phyloP scores from a whole-genome alignment of 2,329 filamentous ascomycete genomes.

The Neofusicoccum cordaticola region DNA sequence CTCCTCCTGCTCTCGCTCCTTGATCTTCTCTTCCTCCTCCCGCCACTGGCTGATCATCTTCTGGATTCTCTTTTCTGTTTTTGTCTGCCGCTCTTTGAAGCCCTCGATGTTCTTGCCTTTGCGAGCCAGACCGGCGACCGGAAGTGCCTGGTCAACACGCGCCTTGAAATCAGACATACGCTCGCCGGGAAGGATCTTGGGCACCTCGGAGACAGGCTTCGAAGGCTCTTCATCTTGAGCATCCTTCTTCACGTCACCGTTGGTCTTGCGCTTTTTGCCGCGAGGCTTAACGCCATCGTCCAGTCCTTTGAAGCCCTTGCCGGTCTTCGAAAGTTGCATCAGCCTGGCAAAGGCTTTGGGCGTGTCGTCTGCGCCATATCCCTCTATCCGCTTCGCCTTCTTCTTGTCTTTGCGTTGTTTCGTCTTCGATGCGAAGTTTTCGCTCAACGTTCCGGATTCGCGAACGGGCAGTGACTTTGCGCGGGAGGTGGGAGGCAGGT shows the following conservation, averaged over 20 bases:
- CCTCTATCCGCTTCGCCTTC: constrained; percentile 40
- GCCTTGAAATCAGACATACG: constrained; percentile 75
- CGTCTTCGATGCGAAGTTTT: constrained; percentile 29
- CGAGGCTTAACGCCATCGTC: constrained; percentile 62
- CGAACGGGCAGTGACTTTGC: constrained; percentile 57
- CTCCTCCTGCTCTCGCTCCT: constrained; percentile 77
- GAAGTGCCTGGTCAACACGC: constrained; percentile 81
- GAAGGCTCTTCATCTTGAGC: constrained; percentile 24
- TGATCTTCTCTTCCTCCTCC: constrained; percentile 52
- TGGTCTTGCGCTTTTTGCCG: constrained; percentile 49
- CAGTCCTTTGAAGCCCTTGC: constrained; percentile 60
- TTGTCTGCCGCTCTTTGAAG: constrained; percentile 65
- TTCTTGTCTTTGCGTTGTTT: constrained; percentile 38
- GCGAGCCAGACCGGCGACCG: constrained; percentile 63
- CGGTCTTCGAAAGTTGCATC: constrained; percentile 69
- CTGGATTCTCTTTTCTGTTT: constrained; percentile 77
- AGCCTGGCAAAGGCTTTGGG: constrained; percentile 83
- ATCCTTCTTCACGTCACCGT: constrained; percentile 20
- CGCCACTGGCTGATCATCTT: constrained; percentile 59
- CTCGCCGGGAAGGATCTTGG: constrained; percentile 80
- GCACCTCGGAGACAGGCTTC: constrained; percentile 35
- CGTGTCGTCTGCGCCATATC: constrained; percentile 70
- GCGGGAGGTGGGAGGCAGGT: constrained; percentile 60
- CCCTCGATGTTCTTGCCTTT: constrained; percentile 64
- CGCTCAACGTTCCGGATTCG: constrained; percentile 41